Evolutionary conservation across 768 basidiomycete species (phyloP).

Genomic region (Tulasnella sp.): DNA sequence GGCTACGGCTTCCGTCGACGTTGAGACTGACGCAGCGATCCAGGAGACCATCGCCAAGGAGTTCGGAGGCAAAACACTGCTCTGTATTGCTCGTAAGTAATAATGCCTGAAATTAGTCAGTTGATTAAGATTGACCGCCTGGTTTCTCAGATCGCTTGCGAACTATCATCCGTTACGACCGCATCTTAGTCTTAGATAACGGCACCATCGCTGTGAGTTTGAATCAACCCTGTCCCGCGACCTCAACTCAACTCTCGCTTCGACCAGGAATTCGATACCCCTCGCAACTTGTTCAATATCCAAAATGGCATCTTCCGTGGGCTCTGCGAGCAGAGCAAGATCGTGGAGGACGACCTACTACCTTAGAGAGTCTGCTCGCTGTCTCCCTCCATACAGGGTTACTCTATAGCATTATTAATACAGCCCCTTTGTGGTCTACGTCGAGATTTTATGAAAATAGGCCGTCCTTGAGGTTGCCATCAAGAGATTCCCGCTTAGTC

Average conservation of each 20-base stretch:
- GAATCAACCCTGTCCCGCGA: not conserved
- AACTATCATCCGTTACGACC: slow-evolving; percentile 40
- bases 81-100: slow-evolving; percentile 29
- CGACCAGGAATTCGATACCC: slow-evolving; percentile 49
- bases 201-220: slow-evolving; percentile 41
- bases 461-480: not conserved
- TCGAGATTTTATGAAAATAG: not conserved
- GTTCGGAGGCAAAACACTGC: slow-evolving; percentile 33
- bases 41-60: slow-evolving; percentile 36
- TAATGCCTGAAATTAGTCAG: no score
- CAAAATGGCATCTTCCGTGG: slow-evolving; percentile 42
- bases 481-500: not conserved
- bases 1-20: slow-evolving; percentile 35
- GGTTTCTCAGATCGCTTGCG: slow-evolving; percentile 23
- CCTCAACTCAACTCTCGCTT: not conserved
- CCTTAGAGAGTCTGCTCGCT: not conserved
- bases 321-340: slow-evolving; percentile 40
- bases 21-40: slow-evolving; percentile 32
- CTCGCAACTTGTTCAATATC: slow-evolving; percentile 43
- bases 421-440: not conserved
- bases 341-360: slow-evolving; percentile 36
- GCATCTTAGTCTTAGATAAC: slow-evolving; percentile 59
- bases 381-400: not conserved
- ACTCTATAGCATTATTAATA: not conserved
- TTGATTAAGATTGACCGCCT: not conserved